Percentiles rank a stretch among this genome's conserved stretches.
phyloP scores from a whole-genome alignment of 345 rosid genomes.

The Boechera stricta region DNA sequence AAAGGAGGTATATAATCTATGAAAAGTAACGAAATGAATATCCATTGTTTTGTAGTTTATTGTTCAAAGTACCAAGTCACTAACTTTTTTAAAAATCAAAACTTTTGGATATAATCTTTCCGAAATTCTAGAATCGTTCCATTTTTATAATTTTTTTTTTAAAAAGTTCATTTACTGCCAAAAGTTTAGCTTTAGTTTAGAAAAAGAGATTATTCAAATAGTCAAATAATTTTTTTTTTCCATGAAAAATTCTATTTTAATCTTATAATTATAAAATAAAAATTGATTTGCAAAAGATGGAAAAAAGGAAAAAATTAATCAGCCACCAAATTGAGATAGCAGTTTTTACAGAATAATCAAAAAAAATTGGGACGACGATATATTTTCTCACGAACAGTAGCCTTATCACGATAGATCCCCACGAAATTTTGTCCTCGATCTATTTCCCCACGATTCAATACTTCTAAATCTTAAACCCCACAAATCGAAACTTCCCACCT shows the following conservation, averaged over 20 bases:
- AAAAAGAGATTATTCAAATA: neutral
- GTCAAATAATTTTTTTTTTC: neutral
- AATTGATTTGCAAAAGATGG: neutral
- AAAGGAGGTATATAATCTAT: neutral
- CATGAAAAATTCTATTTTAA: neutral
- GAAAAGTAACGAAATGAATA: neutral
- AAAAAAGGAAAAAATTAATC: neutral
- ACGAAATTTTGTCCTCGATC: too few species aligned
- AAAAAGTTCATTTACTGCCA: neutral
- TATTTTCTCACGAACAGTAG: too few species aligned
- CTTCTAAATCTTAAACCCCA: too few species aligned
- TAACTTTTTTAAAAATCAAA: neutral
- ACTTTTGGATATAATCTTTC: neutral
- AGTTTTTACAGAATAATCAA: neutral
- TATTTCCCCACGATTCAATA: too few species aligned
- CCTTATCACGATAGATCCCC: too few species aligned
- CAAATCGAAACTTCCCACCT: too few species aligned
- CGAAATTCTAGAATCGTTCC: slow-evolving; percentile 6
- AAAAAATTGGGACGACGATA: too few species aligned
- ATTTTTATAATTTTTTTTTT: neutral
- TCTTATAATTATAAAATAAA: neutral
- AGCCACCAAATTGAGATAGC: neutral
- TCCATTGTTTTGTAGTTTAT: slow-evolving; percentile 1
- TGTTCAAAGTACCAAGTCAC: slow-evolving; percentile 3
- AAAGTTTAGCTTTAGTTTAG: neutral